Evolutionary conservation across 2,329 filamentous ascomycete species (phyloP).

Genomic region (Xylariales sp.): DNA sequence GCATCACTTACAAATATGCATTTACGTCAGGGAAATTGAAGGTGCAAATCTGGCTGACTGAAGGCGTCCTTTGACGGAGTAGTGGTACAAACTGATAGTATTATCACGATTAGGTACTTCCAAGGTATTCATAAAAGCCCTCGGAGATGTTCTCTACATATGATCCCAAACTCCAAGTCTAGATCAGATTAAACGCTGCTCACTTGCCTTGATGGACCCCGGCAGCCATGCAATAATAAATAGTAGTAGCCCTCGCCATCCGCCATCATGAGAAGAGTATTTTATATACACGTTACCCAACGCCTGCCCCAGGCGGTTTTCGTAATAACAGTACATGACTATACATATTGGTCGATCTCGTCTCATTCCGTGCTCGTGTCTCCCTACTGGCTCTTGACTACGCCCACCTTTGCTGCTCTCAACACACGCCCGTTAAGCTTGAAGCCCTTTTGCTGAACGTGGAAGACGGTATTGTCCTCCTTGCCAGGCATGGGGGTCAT

Average conservation of each 20-base stretch:
- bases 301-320: constrained; percentile 9
- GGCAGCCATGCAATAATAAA: constrained; percentile 7
- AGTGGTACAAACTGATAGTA: no score
- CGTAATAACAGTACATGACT: constrained; percentile 13
- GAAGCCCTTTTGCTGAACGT: constrained; percentile 94
- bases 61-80: no score
- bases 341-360: not conserved
- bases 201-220: constrained; percentile 6
- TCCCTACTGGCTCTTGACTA: constrained; percentile 65
- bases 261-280: constrained; percentile 11
- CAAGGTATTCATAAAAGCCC: no score
- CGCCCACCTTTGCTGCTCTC: constrained; percentile 90
- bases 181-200: constrained; percentile 9
- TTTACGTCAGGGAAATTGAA: no score
- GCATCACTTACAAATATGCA: no score
- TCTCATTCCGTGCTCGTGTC: constrained; percentile 1
- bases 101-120: no score
- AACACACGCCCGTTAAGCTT: constrained; percentile 85
- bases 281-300: constrained; percentile 11
- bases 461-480: constrained; percentile 86
- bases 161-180: constrained; percentile 1
- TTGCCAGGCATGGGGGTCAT: constrained; percentile 83
- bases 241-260: constrained; percentile 1
- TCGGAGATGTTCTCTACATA: constrained; percentile 8
- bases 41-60: no score